Evolutionary conservation across 805 yeast genomes (phyloP).

Genomic region (Ogataea dorogensis): DNA sequence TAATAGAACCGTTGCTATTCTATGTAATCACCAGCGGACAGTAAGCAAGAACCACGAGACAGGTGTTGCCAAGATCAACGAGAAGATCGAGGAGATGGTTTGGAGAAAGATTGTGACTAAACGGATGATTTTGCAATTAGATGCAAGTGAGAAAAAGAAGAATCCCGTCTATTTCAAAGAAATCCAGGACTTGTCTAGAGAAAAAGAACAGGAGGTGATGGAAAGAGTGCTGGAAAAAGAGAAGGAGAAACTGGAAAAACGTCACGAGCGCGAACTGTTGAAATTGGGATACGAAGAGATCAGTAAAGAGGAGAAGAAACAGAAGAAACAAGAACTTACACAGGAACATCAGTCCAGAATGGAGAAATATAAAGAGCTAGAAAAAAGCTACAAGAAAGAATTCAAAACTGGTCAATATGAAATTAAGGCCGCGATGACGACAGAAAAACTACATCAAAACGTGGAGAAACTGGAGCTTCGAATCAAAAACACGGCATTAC

Average conservation of each 20-base stretch:
- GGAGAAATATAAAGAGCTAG: conserved; percentile 50
- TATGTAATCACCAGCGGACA: conserved; percentile 96
- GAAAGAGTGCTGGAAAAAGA: conserved; percentile 62
- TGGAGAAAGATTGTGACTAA: conserved; percentile 82
- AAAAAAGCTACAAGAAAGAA: conserved; percentile 55
- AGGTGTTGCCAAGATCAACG: conserved; percentile 75
- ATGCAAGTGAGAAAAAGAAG: conserved; percentile 48
- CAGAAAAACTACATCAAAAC: conserved; percentile 72
- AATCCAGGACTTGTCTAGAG: conserved; percentile 61
- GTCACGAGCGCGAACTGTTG: conserved; percentile 75
- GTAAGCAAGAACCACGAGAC: conserved; percentile 82
- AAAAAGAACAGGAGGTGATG: conserved; percentile 60
- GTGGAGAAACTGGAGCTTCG: conserved; percentile 71
- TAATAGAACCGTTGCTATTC: conserved; percentile 88
- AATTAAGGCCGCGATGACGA: conserved; percentile 48
- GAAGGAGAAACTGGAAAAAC: conserved; percentile 58
- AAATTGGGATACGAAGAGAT: conserved; percentile 61
- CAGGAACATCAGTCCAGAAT: conserved; percentile 56
- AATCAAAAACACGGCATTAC: conserved; percentile 64
- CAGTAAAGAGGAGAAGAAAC: conserved; percentile 50
- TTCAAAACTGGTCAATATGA: conserved; percentile 57
- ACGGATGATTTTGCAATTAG: conserved; percentile 66
- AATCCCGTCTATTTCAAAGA: conserved; percentile 64
- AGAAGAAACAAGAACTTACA: conserved; percentile 48
- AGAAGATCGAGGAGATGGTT: conserved; percentile 70